A percentile compares a stretch with the other conserved stretches of the same genome.
Evolutionary conservation across 2,329 filamentous ascomycete genomes (phyloP).

Genomic region (Beauveria bassiana): DNA sequence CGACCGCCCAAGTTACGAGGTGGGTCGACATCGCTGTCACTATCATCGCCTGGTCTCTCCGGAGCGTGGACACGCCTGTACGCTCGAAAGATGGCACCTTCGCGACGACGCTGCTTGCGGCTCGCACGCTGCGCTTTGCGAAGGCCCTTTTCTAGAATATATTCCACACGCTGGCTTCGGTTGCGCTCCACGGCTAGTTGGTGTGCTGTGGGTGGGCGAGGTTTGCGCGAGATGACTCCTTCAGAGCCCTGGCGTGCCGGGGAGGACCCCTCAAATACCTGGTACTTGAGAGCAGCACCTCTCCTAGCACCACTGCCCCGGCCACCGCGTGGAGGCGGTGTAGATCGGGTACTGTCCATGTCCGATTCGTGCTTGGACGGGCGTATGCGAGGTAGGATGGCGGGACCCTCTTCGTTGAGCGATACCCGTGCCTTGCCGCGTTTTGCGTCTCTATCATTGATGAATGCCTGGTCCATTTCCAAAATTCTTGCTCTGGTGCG

Average conservation of each 20-base stretch:
- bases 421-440: slow-evolving; percentile 36
- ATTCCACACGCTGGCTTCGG: slow-evolving; percentile 70
- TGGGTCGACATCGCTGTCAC: slow-evolving; percentile 48
- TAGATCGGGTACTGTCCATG: slow-evolving; percentile 37
- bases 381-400: slow-evolving; percentile 54
- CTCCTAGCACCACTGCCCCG: slow-evolving; percentile 25
- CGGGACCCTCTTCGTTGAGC: slow-evolving; percentile 45
- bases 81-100: slow-evolving; percentile 60
- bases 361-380: slow-evolving; percentile 53
- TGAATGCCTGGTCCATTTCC: slow-evolving; percentile 64
- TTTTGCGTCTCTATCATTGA: slow-evolving; percentile 54
- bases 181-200: slow-evolving; percentile 76
- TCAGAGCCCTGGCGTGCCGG: slow-evolving; percentile 49
- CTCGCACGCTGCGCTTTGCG: slow-evolving; percentile 57
- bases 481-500: slow-evolving; percentile 68
- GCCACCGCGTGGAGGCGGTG: slow-evolving; percentile 30
- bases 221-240: slow-evolving; percentile 51
- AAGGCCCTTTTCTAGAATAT: slow-evolving; percentile 69
- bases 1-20: slow-evolving; percentile 26
- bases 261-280: slow-evolving; percentile 53
- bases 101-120: slow-evolving; percentile 52
- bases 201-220: slow-evolving; percentile 70
- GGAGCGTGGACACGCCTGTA: slow-evolving; percentile 55
- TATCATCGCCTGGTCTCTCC: slow-evolving; percentile 51
- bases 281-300: slow-evolving; percentile 47